Conservation (phyloP, 495 filamentous ascomycete species). For the Filosporella fistucella region DNA sequence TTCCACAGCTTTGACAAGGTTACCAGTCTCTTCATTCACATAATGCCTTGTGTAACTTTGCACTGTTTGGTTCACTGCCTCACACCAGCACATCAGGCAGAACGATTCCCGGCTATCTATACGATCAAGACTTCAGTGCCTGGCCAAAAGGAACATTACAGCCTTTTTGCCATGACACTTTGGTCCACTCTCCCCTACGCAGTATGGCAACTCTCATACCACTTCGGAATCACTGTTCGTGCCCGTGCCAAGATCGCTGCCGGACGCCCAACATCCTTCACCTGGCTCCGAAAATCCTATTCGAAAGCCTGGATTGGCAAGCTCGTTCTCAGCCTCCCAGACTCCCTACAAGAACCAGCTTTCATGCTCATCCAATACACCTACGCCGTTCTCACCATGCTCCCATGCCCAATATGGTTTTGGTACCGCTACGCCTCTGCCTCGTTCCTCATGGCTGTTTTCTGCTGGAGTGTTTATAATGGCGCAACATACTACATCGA, state of each 20-base stretch:
- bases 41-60: slow-evolving; percentile 91
- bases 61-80: slow-evolving; percentile 90
- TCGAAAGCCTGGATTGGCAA: slow-evolving; percentile 82
- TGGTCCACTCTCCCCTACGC: slow-evolving; percentile 93
- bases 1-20: slow-evolving; percentile 98
- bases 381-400: slow-evolving; percentile 88
- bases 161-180: slow-evolving; percentile 76
- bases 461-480: slow-evolving; percentile 90
- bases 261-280: slow-evolving; percentile 92
- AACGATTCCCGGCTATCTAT: slow-evolving; percentile 83
- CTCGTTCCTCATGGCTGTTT: slow-evolving; percentile 70
- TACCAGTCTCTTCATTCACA: slow-evolving; percentile 93
- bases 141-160: slow-evolving; percentile 71
- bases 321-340: slow-evolving; percentile 73
- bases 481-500: slow-evolving; percentile 97
- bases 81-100: slow-evolving; percentile 53
- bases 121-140: slow-evolving; percentile 70
- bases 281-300: slow-evolving; percentile 92
- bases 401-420: slow-evolving; percentile 94
- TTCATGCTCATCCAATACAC: slow-evolving; percentile 96
- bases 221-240: slow-evolving; percentile 89
- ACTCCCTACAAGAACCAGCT: slow-evolving; percentile 72
- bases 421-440: slow-evolving; percentile 80
- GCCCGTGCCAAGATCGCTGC: slow-evolving; percentile 92
- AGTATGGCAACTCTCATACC: slow-evolving; percentile 87